Conservation (phyloP, 2,329 filamentous ascomycete species). For the Sphaerulina populicola region DNA sequence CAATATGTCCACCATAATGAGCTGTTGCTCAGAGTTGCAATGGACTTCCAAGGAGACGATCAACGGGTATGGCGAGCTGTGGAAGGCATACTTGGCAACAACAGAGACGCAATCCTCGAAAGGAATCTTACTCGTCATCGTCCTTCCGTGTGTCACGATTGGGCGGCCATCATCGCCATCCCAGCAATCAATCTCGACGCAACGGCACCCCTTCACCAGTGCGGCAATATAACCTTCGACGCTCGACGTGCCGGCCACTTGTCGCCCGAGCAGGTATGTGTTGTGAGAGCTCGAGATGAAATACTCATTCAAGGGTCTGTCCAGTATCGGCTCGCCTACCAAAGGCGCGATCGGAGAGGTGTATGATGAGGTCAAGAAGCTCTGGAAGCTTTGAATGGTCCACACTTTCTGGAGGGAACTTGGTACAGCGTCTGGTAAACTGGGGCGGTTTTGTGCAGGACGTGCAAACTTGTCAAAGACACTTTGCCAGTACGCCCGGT, state of each 20-base stretch:
- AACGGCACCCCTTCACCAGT: constrained; percentile 80
- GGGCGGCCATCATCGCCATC: constrained; percentile 82
- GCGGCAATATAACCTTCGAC: constrained; percentile 91
- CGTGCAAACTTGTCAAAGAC: constrained; percentile 48
- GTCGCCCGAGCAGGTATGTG: constrained; percentile 86
- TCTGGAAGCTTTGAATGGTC: constrained; percentile 68
- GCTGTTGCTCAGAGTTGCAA: constrained; percentile 74
- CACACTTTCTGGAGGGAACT: constrained; percentile 51
- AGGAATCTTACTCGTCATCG: constrained; percentile 76
- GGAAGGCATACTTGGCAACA: constrained; percentile 90
- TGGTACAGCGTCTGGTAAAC: constrained; percentile 38
- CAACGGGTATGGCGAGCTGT: constrained; percentile 75
- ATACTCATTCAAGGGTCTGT: constrained; percentile 88
- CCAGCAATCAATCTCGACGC: constrained; percentile 97
- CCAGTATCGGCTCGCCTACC: constrained; percentile 44
- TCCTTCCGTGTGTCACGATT: constrained; percentile 82
- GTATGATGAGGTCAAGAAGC: constrained; percentile 60
- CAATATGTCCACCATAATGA: constrained; percentile 83
- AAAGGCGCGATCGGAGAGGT: constrained; percentile 23
- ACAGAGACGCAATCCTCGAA: constrained; percentile 89
- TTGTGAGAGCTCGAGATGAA: constrained; percentile 99
- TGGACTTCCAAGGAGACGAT: constrained; percentile 96
- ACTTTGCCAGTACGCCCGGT: constrained; percentile 58
- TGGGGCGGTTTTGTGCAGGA: constrained; percentile 31
- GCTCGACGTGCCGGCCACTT: constrained; percentile 82